These are phyloP conservation scores for Cordyceps javanica DNA, from an alignment of 2,329 filamentous ascomycete species.

Conservation along the genomic window DNA sequence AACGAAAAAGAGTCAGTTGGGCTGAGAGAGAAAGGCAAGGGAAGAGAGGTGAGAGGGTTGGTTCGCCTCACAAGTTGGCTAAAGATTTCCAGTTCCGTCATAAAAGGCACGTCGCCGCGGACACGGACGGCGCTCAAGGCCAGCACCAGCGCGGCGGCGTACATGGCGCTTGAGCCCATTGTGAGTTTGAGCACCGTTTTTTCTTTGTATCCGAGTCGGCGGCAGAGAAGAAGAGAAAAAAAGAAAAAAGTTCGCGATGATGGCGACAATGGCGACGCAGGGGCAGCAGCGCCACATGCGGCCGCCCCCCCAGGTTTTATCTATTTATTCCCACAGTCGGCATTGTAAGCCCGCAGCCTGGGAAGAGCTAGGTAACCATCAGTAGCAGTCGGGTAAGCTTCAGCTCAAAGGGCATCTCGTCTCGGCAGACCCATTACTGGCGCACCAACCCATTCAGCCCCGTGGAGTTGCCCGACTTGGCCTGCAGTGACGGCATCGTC, in stretches of 20 bases:
- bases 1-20: no score
- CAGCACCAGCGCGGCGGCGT: background rate
- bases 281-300: background rate
- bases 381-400: background rate
- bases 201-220: background rate
- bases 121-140: background rate
- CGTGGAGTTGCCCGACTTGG: background rate
- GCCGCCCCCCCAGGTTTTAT: background rate
- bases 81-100: conserved; percentile 31
- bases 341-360: no score
- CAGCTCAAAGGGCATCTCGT: background rate
- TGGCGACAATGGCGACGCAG: no score
- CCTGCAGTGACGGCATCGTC: background rate
- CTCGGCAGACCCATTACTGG: background rate
- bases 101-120: conserved; percentile 24
- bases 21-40: background rate
- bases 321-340: background rate
- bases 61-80: conserved; percentile 25
- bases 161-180: background rate
- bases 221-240: background rate
- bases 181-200: background rate
- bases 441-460: conserved; percentile 1
- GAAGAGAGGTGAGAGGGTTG: background rate
- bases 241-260: no score
- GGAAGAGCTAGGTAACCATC: no score